These are phyloP conservation scores for Mycena belliarum DNA, from an alignment of 768 basidiomycete species.

Conservation along the genomic window DNA sequence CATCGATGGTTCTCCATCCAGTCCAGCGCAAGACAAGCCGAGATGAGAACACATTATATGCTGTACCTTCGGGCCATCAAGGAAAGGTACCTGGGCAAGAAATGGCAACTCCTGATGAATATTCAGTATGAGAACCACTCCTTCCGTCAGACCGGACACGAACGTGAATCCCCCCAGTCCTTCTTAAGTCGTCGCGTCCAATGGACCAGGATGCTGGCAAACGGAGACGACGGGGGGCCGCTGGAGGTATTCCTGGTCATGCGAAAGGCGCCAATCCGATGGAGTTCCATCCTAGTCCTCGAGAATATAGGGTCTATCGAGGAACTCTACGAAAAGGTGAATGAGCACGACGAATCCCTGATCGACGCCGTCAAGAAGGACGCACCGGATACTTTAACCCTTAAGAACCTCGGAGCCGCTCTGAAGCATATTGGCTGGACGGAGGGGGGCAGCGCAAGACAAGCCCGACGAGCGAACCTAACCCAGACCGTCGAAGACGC, in stretches of 20 bases:
- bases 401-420: too few species aligned
- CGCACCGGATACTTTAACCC: too few species aligned
- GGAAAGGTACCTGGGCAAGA: too few species aligned
- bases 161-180: not conserved
- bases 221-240: not conserved
- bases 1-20: not conserved
- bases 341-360: not conserved
- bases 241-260: not conserved
- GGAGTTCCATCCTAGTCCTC: not conserved
- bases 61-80: too few species aligned
- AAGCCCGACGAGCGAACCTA: too few species aligned
- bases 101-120: not conserved
- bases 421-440: too few species aligned
- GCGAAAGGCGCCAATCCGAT: not conserved
- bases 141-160: constrained; percentile 1
- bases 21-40: too few species aligned
- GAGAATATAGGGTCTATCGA: not conserved
- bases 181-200: not conserved
- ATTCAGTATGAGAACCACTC: not conserved
- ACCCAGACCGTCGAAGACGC: too few species aligned
- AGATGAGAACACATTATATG: not conserved
- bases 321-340: not conserved
- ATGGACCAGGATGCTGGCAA: not conserved
- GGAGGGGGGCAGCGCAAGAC: too few species aligned
- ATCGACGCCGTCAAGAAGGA: not conserved